Percentiles rank a stretch among this genome's conserved stretches.
Conservation (phyloP, 306 rosid genomes). For the Trifolium fragiferum region DNA sequence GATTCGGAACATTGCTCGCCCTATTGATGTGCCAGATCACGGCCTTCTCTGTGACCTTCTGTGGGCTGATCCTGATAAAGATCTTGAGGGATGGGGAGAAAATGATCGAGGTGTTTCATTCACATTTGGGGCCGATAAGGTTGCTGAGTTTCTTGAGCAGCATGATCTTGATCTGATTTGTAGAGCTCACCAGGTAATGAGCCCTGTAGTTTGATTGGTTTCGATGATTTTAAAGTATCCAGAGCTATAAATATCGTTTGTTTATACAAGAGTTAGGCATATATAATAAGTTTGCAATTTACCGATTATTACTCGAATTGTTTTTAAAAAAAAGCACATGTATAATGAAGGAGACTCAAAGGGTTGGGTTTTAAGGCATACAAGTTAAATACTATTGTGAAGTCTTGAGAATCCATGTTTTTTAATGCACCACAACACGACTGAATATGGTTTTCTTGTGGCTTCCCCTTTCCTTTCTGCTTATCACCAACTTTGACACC, state of each 20-base stretch:
- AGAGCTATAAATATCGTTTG: slow-evolving; percentile 5
- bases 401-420: background rate
- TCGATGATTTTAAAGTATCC: slow-evolving; percentile 10
- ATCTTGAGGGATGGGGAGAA: slow-evolving; percentile 88
- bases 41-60: slow-evolving; percentile 87
- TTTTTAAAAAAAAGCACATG: background rate
- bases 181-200: slow-evolving; percentile 81
- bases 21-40: slow-evolving; percentile 81
- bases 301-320: slow-evolving; percentile 2
- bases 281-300: slow-evolving; percentile 13
- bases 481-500: slow-evolving; percentile 14
- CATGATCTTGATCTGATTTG: slow-evolving; percentile 86
- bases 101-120: slow-evolving; percentile 87
- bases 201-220: slow-evolving; percentile 25
- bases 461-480: slow-evolving; percentile 34
- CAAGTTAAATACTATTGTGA: background rate
- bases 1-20: slow-evolving; percentile 83
- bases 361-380: slow-evolving; percentile 6
- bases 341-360: background rate
- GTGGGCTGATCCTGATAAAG: slow-evolving; percentile 94
- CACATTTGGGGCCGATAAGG: slow-evolving; percentile 88
- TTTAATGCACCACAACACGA: background rate
- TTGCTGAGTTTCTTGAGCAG: slow-evolving; percentile 72
- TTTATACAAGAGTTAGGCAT: slow-evolving; percentile 11
- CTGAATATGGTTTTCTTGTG: slow-evolving; percentile 14